These are phyloP conservation scores for Amoebophrya sp. DNA, from an alignment of 169 alveolate species.

Conservation along the genomic window DNA sequence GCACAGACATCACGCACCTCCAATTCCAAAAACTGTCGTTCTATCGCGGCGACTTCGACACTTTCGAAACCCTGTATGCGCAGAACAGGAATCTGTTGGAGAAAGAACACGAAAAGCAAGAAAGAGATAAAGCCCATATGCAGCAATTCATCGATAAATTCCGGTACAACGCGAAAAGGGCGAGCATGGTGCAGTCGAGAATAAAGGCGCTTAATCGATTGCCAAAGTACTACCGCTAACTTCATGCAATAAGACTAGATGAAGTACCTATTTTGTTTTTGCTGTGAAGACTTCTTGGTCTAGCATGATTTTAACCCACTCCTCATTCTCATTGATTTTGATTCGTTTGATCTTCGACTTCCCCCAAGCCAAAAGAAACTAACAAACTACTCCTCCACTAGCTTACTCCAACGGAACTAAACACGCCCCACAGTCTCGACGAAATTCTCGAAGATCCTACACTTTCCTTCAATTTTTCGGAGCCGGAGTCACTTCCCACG, in stretches of 20 bases:
- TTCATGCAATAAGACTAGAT: too few relatives aligned
- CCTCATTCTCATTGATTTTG: too few relatives aligned
- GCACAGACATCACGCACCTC: slow-evolving; percentile 85
- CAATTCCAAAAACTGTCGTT: slow-evolving; percentile 65
- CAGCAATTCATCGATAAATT: slow-evolving; percentile 87
- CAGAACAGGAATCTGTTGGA: slow-evolving; percentile 66
- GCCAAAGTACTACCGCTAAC: too few relatives aligned
- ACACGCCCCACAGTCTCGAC: too few relatives aligned
- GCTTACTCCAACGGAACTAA: too few relatives aligned
- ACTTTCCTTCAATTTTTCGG: slow-evolving; percentile 82
- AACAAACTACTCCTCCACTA: too few relatives aligned
- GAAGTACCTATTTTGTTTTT: too few relatives aligned
- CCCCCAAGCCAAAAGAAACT: too few relatives aligned
- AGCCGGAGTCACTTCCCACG: slow-evolving; percentile 72
- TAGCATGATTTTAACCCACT: too few relatives aligned
- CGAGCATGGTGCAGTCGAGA: slow-evolving; percentile 80
- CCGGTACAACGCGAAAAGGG: slow-evolving; percentile 73
- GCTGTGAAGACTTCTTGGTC: too few relatives aligned
- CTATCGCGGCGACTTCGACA: slow-evolving; percentile 86
- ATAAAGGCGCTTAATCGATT: slow-evolving; percentile 79
- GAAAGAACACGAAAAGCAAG: slow-evolving; percentile 72
- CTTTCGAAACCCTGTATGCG: slow-evolving; percentile 76
- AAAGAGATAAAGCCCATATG: slow-evolving; percentile 74
- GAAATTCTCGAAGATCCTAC: slow-evolving; percentile 78
- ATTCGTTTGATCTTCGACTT: too few relatives aligned